Base-by-base conservation (phyloP, 768 basidiomycete species). In the Amanita thiersii region DNA sequence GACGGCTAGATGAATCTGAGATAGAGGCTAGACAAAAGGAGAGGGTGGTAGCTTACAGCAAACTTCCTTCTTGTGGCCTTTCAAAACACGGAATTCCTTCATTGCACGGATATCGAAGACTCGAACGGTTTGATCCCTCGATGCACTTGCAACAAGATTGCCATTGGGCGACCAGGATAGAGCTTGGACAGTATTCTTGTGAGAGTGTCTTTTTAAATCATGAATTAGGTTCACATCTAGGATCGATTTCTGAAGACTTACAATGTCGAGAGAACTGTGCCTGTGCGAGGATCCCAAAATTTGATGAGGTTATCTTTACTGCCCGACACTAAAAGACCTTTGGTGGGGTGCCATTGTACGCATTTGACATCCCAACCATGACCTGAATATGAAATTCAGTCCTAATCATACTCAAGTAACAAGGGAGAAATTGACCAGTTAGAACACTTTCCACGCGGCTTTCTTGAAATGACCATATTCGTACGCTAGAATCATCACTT, bases 281-380 rank as follows among this genome's bases (percentile, higher is more conserved):
- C 89, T 7, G 89, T 90, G 26, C 96, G 73, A 15, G 96, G 96
- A 59, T 99, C 96, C 96, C 96, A 99, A 64, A 99, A 99, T 55
- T 98, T 98, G 62, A 98, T 90, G 52, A 90, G 77, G 60, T 97
- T 96, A 62, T 99, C 96, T 62, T 98, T 98, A 52, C 88, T 90
- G 18, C 96, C 96, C 2, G 89, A 92, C 4, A 87, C 91, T 15
- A 99, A 73, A 6, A 99, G 69, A 7, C 94, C 94, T 62, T 98
- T 97, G 0, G 86, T 89, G 3, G 92, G 91, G 63, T 99, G 96
- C 96, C 96, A 99, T 65, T 97, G 86, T 1, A 97, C 91, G 46
- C 91, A 96, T 56, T 93, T 87, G 15, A 99, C 96, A 53, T 99
- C 96, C 92, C 93, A 97, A 3, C 93, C 92, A 52, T 98, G 94